These are phyloP conservation scores for Apiosordaria backusii DNA, from an alignment of 495 filamentous ascomycete species.

Conservation along the genomic window DNA sequence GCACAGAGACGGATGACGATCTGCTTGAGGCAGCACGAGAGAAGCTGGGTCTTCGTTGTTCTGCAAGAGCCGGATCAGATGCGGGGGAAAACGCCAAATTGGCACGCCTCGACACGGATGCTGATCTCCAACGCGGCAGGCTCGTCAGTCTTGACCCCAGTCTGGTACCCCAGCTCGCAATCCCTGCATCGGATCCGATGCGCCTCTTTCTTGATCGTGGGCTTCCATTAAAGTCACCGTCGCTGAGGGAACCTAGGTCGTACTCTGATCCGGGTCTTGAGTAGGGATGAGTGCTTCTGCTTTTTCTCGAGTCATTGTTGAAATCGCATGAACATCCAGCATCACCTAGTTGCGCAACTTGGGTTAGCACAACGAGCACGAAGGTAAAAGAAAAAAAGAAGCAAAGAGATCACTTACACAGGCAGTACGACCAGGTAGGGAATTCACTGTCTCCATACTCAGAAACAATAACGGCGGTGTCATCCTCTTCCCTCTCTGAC, in stretches of 20 bases:
- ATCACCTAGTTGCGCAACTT: conserved; percentile 33
- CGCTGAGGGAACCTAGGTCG: conserved; percentile 58
- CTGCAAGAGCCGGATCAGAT: conserved; percentile 44
- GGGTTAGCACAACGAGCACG: conserved; percentile 1
- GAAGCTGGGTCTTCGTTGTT: conserved; percentile 36
- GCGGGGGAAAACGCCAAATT: conserved; percentile 45
- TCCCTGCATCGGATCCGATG: conserved; percentile 60
- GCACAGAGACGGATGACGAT: conserved; percentile 64
- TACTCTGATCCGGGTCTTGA: conserved; percentile 47
- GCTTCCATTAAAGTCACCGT: conserved; percentile 54
- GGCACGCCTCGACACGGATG: conserved; percentile 50
- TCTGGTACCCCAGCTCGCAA: conserved; percentile 62
- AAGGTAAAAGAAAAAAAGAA: not conserved
- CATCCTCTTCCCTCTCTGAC: conserved; percentile 52
- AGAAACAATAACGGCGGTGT: conserved; percentile 45
- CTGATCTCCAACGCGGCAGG: conserved; percentile 63
- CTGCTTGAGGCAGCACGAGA: conserved; percentile 57
- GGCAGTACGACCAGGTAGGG: conserved; percentile 47
- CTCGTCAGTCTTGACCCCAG: conserved; percentile 70
- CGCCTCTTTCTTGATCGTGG: conserved; percentile 54
- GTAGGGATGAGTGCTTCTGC: conserved; percentile 35
- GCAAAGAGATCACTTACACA: conserved; percentile 43
- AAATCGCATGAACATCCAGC: conserved; percentile 45
- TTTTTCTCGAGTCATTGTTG: conserved; percentile 37
- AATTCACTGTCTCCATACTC: conserved; percentile 23